Conservation (phyloP, 495 filamentous ascomycete species). For the Talaromyces proteolyticus region DNA sequence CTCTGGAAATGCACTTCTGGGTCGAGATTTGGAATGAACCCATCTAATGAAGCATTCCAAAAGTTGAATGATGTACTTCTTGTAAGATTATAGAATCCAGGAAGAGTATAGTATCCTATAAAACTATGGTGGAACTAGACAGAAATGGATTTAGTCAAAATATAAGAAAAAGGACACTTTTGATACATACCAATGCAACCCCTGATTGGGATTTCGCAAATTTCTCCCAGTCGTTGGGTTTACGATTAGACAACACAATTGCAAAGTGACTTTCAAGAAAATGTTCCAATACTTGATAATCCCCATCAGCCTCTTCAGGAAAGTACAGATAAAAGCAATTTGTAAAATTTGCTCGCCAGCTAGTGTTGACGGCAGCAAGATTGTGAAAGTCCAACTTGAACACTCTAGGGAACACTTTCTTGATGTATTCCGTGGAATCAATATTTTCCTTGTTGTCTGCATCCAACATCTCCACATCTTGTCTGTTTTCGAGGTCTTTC, state of each 20-base stretch:
- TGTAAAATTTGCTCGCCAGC: conserved; percentile 3
- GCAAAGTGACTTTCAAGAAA: conserved; percentile 23
- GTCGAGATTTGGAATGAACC: conserved; percentile 17
- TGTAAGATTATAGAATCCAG: conserved; percentile 14
- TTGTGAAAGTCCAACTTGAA: conserved; percentile 13
- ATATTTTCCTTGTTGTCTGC: not conserved
- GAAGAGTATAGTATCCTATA: conserved; percentile 19
- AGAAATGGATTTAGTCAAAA: not conserved
- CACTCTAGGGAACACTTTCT: conserved; percentile 9
- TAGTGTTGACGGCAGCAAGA: conserved; percentile 8
- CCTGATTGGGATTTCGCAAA: conserved; percentile 28
- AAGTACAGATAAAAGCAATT: conserved; percentile 34
- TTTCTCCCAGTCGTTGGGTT: conserved; percentile 29
- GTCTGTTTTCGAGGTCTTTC: not conserved
- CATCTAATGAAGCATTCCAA: conserved; percentile 29
- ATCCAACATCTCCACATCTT: conserved; percentile 5
- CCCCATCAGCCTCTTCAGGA: conserved; percentile 16
- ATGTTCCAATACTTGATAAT: conserved; percentile 19
- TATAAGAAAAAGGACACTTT: not conserved
- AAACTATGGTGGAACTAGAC: conserved; percentile 35
- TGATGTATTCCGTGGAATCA: conserved; percentile 3
- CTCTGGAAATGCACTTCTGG: conserved; percentile 27
- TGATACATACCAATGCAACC: conserved; percentile 34
- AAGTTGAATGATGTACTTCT: conserved; percentile 21
- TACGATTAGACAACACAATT: conserved; percentile 24